A percentile compares a stretch with the other conserved stretches of the same genome.
Evolutionary conservation across 2,329 filamentous ascomycete species (phyloP).

Genomic region (Calonectria hongkongensis): DNA sequence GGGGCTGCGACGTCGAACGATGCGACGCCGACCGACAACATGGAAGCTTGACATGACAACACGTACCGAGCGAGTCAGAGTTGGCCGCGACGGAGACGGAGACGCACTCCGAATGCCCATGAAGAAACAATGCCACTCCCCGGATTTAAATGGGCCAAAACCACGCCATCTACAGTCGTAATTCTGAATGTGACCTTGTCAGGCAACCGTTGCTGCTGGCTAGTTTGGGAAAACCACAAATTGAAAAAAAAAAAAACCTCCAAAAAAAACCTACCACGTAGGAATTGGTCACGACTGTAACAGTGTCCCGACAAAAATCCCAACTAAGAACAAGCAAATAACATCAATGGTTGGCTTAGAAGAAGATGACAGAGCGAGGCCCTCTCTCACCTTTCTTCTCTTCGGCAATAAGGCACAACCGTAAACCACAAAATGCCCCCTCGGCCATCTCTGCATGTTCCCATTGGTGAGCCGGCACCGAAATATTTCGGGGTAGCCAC

Average conservation of each 20-base stretch:
- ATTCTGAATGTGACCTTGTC: slow-evolving; percentile 17
- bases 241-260: too few species aligned
- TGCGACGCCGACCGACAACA: slow-evolving; percentile 35
- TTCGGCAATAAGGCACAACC: slow-evolving; percentile 1
- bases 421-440: background rate
- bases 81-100: slow-evolving; percentile 5
- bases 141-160: slow-evolving; percentile 7
- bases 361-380: too few species aligned
- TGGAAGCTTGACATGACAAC: background rate
- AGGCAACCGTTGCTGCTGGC: slow-evolving; percentile 2
- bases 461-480: slow-evolving; percentile 12
- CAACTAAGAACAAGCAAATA: background rate
- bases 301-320: background rate
- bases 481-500: slow-evolving; percentile 11
- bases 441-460: background rate
- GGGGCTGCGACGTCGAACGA: slow-evolving; percentile 44
- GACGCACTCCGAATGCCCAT: slow-evolving; percentile 15
- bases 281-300: background rate
- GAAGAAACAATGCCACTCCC: slow-evolving; percentile 17
- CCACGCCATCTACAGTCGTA: slow-evolving; percentile 24
- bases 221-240: background rate
- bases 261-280: slow-evolving; percentile 10
- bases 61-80: background rate
- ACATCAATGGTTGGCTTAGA: too few species aligned
- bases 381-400: slow-evolving; percentile 16